These are phyloP conservation scores for Cladosporium phlei DNA, from an alignment of 2,329 filamentous ascomycete genomes.

Conservation along the genomic window DNA sequence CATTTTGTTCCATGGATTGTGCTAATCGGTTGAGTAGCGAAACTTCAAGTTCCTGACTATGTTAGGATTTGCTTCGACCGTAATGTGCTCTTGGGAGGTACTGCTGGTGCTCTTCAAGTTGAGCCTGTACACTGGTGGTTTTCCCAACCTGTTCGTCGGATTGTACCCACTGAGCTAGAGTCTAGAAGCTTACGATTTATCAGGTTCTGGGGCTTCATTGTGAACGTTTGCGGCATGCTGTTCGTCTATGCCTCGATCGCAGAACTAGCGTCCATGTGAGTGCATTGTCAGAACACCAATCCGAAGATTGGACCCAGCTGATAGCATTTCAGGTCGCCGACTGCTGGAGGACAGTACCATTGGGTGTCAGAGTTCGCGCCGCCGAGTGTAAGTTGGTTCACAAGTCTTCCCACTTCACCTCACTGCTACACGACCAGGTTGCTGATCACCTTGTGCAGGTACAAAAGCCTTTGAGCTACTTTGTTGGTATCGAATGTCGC, in stretches of 20 bases:
- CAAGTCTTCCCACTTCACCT: too few relatives aligned
- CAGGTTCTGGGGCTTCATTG: slow-evolving; percentile 19
- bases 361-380: slow-evolving; percentile 40
- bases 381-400: too few relatives aligned
- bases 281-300: neutral
- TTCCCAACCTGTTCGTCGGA: slow-evolving; percentile 8
- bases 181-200: slow-evolving; percentile 16
- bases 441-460: too few relatives aligned
- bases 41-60: slow-evolving; percentile 15
- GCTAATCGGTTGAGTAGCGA: neutral
- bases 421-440: too few relatives aligned
- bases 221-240: slow-evolving; percentile 13
- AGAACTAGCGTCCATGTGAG: slow-evolving; percentile 13
- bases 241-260: slow-evolving; percentile 13
- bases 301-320: neutral
- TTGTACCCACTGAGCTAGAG: too few relatives aligned
- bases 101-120: slow-evolving; percentile 12
- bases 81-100: slow-evolving; percentile 12
- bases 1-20: neutral
- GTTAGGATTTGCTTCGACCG: slow-evolving; percentile 13
- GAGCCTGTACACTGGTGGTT: slow-evolving; percentile 8
- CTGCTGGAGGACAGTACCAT: slow-evolving; percentile 30
- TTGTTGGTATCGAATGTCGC: slow-evolving; percentile 28
- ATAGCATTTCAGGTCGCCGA: slow-evolving; percentile 7
- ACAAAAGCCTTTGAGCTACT: slow-evolving; percentile 40